Evolutionary conservation across 2,329 filamentous ascomycete genomes (phyloP).

Genomic region (Alternaria brassicae): DNA sequence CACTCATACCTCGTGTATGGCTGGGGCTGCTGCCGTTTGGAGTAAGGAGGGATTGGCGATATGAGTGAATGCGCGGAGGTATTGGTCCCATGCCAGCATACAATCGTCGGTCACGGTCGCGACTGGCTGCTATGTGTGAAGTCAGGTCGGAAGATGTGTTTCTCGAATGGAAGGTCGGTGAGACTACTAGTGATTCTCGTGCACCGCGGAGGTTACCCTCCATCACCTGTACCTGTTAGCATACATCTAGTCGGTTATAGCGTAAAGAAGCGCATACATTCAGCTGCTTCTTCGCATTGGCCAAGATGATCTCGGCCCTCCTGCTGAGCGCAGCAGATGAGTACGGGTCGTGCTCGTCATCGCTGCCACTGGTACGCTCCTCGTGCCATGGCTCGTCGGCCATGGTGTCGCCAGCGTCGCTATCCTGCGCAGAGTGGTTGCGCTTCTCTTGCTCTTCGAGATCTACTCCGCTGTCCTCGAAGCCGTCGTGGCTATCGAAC

Average conservation of each 20-base stretch:
- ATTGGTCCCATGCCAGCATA: constrained; percentile 49
- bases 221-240: constrained; percentile 72
- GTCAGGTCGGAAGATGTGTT: constrained; percentile 43
- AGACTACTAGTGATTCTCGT: constrained; percentile 68
- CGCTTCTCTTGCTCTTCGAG: constrained; percentile 44
- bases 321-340: constrained; percentile 67
- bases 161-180: constrained; percentile 58
- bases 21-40: constrained; percentile 40
- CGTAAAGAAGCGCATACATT: constrained; percentile 66
- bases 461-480: constrained; percentile 47
- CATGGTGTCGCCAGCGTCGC: constrained; percentile 48
- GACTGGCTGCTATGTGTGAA: constrained; percentile 43
- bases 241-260: constrained; percentile 7
- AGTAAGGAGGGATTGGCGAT: constrained; percentile 44
- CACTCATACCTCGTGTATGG: constrained; percentile 52
- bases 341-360: constrained; percentile 65
- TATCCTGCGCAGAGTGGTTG: constrained; percentile 39
- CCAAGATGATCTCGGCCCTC: constrained; percentile 86
- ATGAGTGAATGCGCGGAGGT: constrained; percentile 41
- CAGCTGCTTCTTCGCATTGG: constrained; percentile 87
- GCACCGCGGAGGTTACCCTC: constrained; percentile 87
- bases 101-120: constrained; percentile 45
- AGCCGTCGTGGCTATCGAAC: constrained; percentile 40
- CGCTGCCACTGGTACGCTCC: constrained; percentile 51
- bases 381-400: constrained; percentile 45